Evolutionary conservation across 2,329 filamentous ascomycete species (phyloP), one percentile per base, ranked within the genome.

Genomic region (Iodosphaeria phyllophila): DNA sequence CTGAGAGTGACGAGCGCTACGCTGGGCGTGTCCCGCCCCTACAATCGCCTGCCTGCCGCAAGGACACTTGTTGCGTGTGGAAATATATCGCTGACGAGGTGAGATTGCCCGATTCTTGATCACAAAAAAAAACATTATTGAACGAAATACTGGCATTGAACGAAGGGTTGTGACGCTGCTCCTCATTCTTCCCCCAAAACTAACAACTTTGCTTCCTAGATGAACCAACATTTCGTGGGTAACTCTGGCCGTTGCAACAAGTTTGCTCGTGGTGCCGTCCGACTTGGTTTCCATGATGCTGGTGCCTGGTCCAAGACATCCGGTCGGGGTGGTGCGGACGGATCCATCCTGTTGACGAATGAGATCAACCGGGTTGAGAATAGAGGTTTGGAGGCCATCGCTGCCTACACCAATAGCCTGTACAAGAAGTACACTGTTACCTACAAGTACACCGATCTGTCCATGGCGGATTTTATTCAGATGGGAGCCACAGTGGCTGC

Each of bases 401-500:
- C 56, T 16, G 30, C 25, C 5, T 38, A 50, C 18, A 50, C 58
- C 18, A 38, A 46, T 11, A 30, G 29, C 6, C 48, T 60, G 30
- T 52, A 53, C 30, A 24, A 40, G 18, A 52, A 56, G 33, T 60
- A 23, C 18, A 22, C 24, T 24, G 23, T 18, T 16, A 13, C 26
- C 11, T 20, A 24, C 5, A 27, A 27, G 8, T 32, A 27, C 29
- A 43, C 37, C 13, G 35, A 39, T n/a, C 50, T 68, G 17, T 50
- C 52, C 4, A 58, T 58, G 34, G 63, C 61, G 16, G 64, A 70
- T 35, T 45, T 69, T 6, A 53, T 64, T 18, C 61, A 67, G 37
- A 57, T 64, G 36, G 58, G 56, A 2, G 47, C 48, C 44, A 60
- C 44, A 28, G 48, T 63, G 20, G 63, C 56, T 12, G 58, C 59